Base-by-base conservation (phyloP, 2,329 filamentous ascomycete species). In the Trichoderma sp. region DNA sequence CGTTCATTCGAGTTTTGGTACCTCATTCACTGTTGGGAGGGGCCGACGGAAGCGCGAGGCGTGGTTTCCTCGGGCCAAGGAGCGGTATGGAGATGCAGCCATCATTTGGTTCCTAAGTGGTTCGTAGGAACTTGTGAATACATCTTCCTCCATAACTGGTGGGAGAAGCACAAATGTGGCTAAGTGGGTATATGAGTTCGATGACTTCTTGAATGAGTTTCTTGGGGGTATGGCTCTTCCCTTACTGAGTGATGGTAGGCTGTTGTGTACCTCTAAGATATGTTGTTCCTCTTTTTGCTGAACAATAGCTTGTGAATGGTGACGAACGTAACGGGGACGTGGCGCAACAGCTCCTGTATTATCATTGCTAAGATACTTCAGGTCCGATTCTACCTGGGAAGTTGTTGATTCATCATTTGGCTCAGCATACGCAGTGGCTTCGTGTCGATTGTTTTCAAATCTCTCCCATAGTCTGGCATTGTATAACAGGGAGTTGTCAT, bases 401-500 rank as follows among this genome's bases (percentile, higher is more conserved):
- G 12, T 4, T n/a, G 30, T 12, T 18, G 3, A 11, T 32, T 34
- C 36, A 34, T 26, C 53, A 9, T n/a, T n/a, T 9, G 6, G 28
- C 4, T 1, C 32, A 6, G 11, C 28, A 34, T 47, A 6, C 3
- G 8, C 36, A 26, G 12, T 11, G 9, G 1, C 26, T 12, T 26
- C 24, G 9, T 6, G 26, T 51, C n/a, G 36, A 3, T 1, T 26
- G 7, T 8, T 34, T n/a, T 28, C n/a, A 32, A 51, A 11, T 6
- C n/a, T 9, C 36, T 69, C 36, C 26, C 56, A 8, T 0, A 61
- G 28, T 56, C n/a, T 34, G 3, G 15, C 18, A 14, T 32, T 18
- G 24, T 39, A 26, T 5, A 39, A 21, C 8, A n/a, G 32, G 39
- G 70, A 67, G 57, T 30, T 74, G 8, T 68, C 56, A 9, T 73